phyloP scores from a whole-genome alignment of 31 red algal genomes.

The Asparagopsis taxiformis region DNA sequence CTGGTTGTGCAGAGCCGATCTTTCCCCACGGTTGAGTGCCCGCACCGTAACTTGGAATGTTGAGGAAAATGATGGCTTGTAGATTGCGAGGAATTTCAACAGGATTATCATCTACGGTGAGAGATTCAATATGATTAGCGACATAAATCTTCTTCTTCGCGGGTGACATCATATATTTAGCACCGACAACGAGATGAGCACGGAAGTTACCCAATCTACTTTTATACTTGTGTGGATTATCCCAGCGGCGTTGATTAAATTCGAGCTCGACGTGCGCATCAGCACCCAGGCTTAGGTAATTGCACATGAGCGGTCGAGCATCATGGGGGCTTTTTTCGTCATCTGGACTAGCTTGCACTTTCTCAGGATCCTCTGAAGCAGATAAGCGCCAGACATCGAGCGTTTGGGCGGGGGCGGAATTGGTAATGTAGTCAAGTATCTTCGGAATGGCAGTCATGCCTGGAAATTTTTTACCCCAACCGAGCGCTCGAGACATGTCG shows the following conservation, averaged over 20 bases:
- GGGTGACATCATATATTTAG: constrained; percentile 48
- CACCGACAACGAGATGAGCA: constrained; percentile 71
- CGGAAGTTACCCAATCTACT: constrained; percentile 69
- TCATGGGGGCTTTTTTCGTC: constrained; percentile 45
- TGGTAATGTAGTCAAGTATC: constrained; percentile 32
- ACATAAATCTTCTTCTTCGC: constrained; percentile 1
- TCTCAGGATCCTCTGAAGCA: neutral
- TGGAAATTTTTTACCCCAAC: constrained; percentile 90
- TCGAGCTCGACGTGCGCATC: constrained; percentile 94
- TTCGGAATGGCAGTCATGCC: constrained; percentile 22
- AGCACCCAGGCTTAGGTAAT: constrained; percentile 93
- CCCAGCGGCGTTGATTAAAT: constrained; percentile 90
- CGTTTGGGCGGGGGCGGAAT: constrained; percentile 1
- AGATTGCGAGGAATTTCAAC: too few relatives aligned
- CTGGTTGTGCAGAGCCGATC: too few relatives aligned
- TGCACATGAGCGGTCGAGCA: constrained; percentile 64
- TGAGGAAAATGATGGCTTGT: too few relatives aligned
- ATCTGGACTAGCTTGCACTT: constrained; percentile 10
- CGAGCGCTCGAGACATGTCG: constrained; percentile 91
- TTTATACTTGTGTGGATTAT: constrained; percentile 82
- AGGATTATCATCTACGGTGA: neutral
- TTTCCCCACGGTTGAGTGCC: too few relatives aligned
- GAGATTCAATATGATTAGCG: neutral
- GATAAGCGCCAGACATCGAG: constrained; percentile 82
- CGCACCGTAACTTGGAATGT: too few relatives aligned